These are phyloP conservation scores for Zygosaccharomyces bisporus DNA, from an alignment of 805 yeast genomes.

Conservation along the genomic window DNA sequence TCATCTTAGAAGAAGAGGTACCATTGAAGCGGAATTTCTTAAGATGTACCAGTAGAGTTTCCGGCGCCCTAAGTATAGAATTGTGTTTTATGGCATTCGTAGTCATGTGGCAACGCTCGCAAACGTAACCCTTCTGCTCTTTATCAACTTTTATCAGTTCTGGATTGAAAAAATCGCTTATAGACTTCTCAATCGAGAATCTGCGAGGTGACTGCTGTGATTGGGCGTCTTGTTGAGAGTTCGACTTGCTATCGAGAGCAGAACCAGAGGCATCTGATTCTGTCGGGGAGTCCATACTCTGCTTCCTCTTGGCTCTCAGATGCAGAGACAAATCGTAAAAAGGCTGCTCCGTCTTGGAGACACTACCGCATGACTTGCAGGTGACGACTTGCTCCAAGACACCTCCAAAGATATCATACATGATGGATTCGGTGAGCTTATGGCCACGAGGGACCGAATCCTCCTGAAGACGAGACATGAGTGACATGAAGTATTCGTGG, in stretches of 20 bases:
- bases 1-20: conserved; percentile 73
- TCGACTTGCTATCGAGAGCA: neutral
- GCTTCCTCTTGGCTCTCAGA: conserved; percentile 50
- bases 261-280: neutral
- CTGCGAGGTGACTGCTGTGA: conserved; percentile 26
- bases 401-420: conserved; percentile 95
- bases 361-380: conserved; percentile 76
- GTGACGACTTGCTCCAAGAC: conserved; percentile 76
- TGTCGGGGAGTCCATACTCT: neutral
- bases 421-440: conserved; percentile 72
- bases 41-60: conserved; percentile 78
- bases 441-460: conserved; percentile 89
- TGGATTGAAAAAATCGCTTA: conserved; percentile 76
- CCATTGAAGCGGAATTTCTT: conserved; percentile 90
- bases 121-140: conserved; percentile 75
- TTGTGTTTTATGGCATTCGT: conserved; percentile 76
- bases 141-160: conserved; percentile 71
- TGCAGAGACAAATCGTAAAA: conserved; percentile 89
- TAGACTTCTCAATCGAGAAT: conserved; percentile 70
- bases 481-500: conserved; percentile 93
- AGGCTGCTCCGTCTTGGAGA: conserved; percentile 86
- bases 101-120: conserved; percentile 77
- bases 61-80: conserved; percentile 78
- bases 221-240: conserved; percentile 1
- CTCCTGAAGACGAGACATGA: conserved; percentile 83